Conservation (phyloP, 208 protist genomes). For the Leishmania mexicana region DNA sequence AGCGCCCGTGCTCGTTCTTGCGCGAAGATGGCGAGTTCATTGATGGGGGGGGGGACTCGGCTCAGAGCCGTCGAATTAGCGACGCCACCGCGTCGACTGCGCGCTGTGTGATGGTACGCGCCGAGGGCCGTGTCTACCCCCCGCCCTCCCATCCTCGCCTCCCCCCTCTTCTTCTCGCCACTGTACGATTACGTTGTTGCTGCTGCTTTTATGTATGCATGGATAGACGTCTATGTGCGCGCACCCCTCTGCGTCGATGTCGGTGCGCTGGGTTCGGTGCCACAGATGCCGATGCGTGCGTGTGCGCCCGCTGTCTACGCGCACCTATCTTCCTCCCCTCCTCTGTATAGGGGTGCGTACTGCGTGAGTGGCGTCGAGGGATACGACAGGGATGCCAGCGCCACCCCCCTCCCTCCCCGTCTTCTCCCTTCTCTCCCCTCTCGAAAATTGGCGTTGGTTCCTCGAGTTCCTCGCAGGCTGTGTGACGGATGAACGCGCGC, state of each 20-base stretch:
- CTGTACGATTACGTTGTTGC: background rate
- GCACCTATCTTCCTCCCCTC: background rate
- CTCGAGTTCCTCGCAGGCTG: background rate
- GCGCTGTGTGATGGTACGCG: background rate
- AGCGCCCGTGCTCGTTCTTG: background rate
- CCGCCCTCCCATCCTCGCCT: background rate
- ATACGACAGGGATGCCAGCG: background rate
- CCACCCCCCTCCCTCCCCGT: background rate
- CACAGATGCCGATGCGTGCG: background rate
- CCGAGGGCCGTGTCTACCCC: background rate
- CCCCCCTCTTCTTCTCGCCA: background rate
- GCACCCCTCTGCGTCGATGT: no score
- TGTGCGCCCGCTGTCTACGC: background rate
- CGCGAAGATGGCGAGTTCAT: background rate
- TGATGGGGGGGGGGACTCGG: background rate
- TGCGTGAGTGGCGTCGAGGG: background rate
- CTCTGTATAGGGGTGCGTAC: background rate
- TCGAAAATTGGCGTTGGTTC: no score
- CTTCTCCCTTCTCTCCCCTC: background rate
- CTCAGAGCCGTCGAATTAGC: background rate
- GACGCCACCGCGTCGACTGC: background rate
- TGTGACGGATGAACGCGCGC: background rate
- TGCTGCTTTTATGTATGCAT: background rate
- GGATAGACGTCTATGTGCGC: background rate
- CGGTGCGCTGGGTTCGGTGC: no score